Evolutionary conservation across 495 filamentous ascomycete species (phyloP), one percentile per base, ranked within the genome.

Genomic region (Xylaria grammica): DNA sequence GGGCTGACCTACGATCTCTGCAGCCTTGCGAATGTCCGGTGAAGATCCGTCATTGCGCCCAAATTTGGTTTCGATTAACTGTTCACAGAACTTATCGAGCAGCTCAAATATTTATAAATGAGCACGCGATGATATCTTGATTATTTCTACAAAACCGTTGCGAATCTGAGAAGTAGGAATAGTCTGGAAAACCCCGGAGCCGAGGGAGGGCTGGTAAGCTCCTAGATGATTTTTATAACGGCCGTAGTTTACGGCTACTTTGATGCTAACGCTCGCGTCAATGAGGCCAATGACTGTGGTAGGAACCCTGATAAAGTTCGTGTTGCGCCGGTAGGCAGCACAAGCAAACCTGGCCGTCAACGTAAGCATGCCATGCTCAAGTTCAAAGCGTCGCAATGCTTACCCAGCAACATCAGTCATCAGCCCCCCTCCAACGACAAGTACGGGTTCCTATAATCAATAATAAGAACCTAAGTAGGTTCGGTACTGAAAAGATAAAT

Each of bases 261-360:
- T 88, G 72, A 89, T 89, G 40, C 80, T 85, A 46, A 89, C 87
- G 2, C 83, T 86, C 4, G 87, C 87, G 69, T 89, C 87, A 60
- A 90, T 89, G 57, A 90, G 73, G 29, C 87, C 87, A 69, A 89
- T 88, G 60, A 89, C 81, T 0, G 87, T 89, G 5, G 87, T 89
- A 6, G 87, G 87, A 36, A 89, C 75, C 34, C 82, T 79, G 76
- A 85, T 85, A 77, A 79, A 85, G 60, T 82, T 83, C 45, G 84
- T 85, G 64, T 81, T 83, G 60, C 82, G 75, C 44, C 82, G 77
- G 68, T 86, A 86, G 5, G 83, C 75, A 42, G 82, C 82, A 71
- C 84, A 86, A 10, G 87, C 87, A 70, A 88, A 90, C 38, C 85
- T 87, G 66, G 4, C 15, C 1, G 62, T 71, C 58, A 72, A 66